phyloP scores from a whole-genome alignment of 108 stramenopile genomes.

The Asterionellopsis glacialis region DNA sequence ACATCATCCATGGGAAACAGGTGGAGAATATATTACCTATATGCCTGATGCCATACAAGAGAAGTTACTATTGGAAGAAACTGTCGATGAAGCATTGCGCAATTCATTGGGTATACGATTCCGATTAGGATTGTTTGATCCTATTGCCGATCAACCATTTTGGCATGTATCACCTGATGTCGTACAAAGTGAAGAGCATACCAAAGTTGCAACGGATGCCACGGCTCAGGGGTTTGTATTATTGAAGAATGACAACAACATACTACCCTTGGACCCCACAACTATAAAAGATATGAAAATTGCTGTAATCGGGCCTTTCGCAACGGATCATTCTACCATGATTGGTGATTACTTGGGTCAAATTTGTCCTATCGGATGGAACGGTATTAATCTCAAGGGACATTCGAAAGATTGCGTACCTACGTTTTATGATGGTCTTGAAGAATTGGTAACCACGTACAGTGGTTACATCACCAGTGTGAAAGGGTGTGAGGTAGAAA shows the following conservation, averaged over 20 bases:
- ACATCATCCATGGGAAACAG: too few relatives aligned
- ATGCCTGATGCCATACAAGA: constrained; percentile 19
- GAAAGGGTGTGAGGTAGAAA: too few relatives aligned
- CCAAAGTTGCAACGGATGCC: constrained; percentile 31
- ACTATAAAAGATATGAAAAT: constrained; percentile 23
- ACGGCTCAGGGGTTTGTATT: constrained; percentile 38
- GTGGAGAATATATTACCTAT: too few relatives aligned
- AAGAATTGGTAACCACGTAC: constrained; percentile 17
- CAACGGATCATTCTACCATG: constrained; percentile 19
- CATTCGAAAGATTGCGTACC: too few relatives aligned
- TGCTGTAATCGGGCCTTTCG: constrained; percentile 44
- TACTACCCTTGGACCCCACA: constrained; percentile 22
- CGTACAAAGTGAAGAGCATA: constrained; percentile 11
- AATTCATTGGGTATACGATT: constrained; percentile 31
- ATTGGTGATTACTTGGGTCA: too few relatives aligned
- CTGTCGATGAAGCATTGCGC: constrained; percentile 28
- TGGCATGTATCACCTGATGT: constrained; percentile 10
- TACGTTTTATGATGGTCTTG: constrained; percentile 29
- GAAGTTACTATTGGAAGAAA: constrained; percentile 10
- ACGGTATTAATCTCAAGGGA: background rate
- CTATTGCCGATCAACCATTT: constrained; percentile 3
- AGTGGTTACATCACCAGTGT: too few relatives aligned
- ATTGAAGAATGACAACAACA: constrained; percentile 22
- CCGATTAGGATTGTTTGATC: constrained; percentile 41
- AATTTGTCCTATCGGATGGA: too few relatives aligned